These are phyloP conservation scores for Pharus latifolius DNA, from an alignment of 176 grass and related monocot species.

Conservation along the genomic window DNA sequence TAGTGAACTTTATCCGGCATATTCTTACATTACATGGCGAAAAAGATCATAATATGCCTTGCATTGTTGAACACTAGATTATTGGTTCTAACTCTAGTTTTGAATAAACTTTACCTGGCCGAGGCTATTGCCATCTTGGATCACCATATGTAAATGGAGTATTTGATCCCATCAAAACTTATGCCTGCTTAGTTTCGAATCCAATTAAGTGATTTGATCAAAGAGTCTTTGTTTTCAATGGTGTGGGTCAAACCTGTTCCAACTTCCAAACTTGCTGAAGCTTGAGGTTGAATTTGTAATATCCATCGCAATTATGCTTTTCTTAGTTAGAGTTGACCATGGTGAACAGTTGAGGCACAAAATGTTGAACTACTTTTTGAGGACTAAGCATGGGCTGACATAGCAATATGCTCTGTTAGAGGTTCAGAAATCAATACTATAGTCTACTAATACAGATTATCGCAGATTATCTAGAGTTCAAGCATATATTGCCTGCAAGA, in stretches of 20 bases:
- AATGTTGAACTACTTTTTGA: background rate
- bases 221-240: background rate
- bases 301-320: background rate
- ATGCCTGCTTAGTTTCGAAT: background rate
- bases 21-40: no score
- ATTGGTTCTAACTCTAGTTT: no score
- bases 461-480: background rate
- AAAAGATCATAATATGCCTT: no score
- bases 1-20: no score
- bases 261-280: background rate
- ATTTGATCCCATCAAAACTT: no score
- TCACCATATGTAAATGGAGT: no score
- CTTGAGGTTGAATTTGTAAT: background rate
- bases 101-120: no score
- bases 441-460: background rate
- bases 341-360: background rate
- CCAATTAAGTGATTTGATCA: background rate
- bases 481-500: background rate
- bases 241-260: background rate
- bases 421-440: background rate
- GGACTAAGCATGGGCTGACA: background rate
- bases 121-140: no score
- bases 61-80: no score
- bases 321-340: background rate
- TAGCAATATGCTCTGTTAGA: background rate